A percentile compares a stretch with the other conserved stretches of the same genome.
These are phyloP conservation scores for Leccinum pellstonianum DNA, from an alignment of 768 basidiomycete species.

Conservation along the genomic window DNA sequence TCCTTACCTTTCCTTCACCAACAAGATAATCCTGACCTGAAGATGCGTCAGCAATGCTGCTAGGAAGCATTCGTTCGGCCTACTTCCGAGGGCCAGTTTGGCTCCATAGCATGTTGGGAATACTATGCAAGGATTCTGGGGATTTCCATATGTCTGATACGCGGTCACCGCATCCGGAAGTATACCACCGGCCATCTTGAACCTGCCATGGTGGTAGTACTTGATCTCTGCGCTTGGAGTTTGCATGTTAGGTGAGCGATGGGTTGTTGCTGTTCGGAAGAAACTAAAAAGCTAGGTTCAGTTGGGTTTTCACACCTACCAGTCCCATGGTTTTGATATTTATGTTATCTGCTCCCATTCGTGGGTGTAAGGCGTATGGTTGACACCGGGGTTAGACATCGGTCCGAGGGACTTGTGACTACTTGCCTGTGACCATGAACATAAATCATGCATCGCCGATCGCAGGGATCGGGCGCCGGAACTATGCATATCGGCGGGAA, in stretches of 20 bases:
- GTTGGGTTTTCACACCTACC: background rate
- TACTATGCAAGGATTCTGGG: constrained; percentile 53
- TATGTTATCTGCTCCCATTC: constrained; percentile 2
- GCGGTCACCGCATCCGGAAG: constrained; percentile 59
- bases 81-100: constrained; percentile 45
- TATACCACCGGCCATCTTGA: constrained; percentile 49
- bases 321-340: background rate
- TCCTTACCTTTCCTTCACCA: constrained; percentile 47
- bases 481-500: background rate
- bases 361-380: background rate
- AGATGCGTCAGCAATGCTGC: constrained; percentile 10
- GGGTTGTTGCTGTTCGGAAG: background rate
- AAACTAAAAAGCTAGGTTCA: background rate
- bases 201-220: constrained; percentile 57
- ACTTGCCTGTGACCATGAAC: constrained; percentile 1
- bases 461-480: background rate
- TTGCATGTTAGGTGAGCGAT: constrained; percentile 8
- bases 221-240: constrained; percentile 32
- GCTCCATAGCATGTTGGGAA: constrained; percentile 61
- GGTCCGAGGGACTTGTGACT: background rate
- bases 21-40: constrained; percentile 50
- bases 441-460: background rate
- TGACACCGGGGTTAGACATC: background rate
- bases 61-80: constrained; percentile 15
- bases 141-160: constrained; percentile 55